Base-by-base conservation (phyloP, 2,329 filamentous ascomycete species). In the Paracoccidioides brasiliensis region DNA sequence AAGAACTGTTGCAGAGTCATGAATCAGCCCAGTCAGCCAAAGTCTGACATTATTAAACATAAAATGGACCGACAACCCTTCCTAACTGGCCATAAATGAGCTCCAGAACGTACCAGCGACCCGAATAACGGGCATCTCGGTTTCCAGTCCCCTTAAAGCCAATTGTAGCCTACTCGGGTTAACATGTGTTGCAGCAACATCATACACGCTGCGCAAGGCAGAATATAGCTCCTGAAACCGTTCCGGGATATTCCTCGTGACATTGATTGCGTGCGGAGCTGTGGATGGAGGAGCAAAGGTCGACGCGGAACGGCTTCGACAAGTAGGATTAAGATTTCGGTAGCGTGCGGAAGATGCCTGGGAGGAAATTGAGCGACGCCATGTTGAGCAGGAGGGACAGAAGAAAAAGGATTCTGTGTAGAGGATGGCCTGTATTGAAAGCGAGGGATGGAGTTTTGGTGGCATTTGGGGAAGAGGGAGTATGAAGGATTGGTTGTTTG, bases 131-230 rank as follows among this genome's bases (percentile, higher is more conserved):
- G 79, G 76, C 58, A 73, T 69, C 49, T 77, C 71, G 30, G 73
- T 75, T 63, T 81, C 80, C 59, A 84, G 65, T 2, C 81, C 80
- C 55, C 78, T 69, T 59, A 81, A 64, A 15, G 80, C 81, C 63
- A 84, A 75, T 63, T 82, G 78, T 58, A 84, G 64, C 55, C 80
- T 72, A 63, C 80, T 81, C 35, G 81, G 67, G 64, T 81, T 80
- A 53, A 82, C 76, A 64, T 80, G 78, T 49, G 74, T 75, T 56
- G 76, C 73, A 28, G 80, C 79, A 41, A 72, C 71, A 54, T 74
- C 72, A 57, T 77, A 73, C 7, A 84, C 66, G n/a, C 70, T 69
- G 12, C 72, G 72, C 43, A 84, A 64, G 35, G 77, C 73, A 58
- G 77, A 71, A 61, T 84, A 75, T 1, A 84, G 71, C 53, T 77